A percentile compares a stretch with the other conserved stretches of the same genome.
Conservation (phyloP, 257 asterid genomes). For the Avicennia marina region DNA sequence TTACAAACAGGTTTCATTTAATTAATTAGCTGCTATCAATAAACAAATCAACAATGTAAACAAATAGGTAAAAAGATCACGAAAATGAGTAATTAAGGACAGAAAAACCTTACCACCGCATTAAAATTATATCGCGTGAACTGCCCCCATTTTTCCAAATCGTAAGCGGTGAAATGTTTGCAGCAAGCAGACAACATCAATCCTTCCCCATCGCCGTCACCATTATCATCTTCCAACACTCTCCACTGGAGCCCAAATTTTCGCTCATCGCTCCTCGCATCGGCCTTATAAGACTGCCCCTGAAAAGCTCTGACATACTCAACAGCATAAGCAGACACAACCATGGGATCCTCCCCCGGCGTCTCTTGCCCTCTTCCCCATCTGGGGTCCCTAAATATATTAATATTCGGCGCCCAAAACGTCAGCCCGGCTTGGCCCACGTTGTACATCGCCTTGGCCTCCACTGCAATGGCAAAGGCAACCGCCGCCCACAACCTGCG, state of each 20-base stretch:
- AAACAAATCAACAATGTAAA: neutral
- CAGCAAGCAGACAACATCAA: conserved; percentile 88
- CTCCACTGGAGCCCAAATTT: conserved; percentile 22
- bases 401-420: conserved; percentile 91
- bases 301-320: conserved; percentile 75
- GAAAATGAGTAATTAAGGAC: neutral
- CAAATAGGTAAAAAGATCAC: neutral
- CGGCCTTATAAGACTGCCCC: conserved; percentile 19
- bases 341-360: conserved; percentile 94
- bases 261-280: neutral
- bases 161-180: conserved; percentile 92
- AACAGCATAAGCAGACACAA: conserved; percentile 56
- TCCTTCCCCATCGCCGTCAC: conserved; percentile 30
- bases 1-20: too few species aligned
- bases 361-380: conserved; percentile 99
- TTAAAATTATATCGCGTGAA: conserved; percentile 67
- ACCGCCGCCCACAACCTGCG: conserved; percentile 61
- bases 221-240: conserved; percentile 27
- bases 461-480: conserved; percentile 58
- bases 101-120: conserved; percentile 71
- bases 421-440: conserved; percentile 85
- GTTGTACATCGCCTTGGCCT: conserved; percentile 77
- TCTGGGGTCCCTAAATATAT: conserved; percentile 85
- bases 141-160: conserved; percentile 83
- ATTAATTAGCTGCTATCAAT: too few species aligned